Evolutionary conservation across 352 stramenopile genomes (phyloP).

Genomic region (Phytophthora pseudosyringae): DNA sequence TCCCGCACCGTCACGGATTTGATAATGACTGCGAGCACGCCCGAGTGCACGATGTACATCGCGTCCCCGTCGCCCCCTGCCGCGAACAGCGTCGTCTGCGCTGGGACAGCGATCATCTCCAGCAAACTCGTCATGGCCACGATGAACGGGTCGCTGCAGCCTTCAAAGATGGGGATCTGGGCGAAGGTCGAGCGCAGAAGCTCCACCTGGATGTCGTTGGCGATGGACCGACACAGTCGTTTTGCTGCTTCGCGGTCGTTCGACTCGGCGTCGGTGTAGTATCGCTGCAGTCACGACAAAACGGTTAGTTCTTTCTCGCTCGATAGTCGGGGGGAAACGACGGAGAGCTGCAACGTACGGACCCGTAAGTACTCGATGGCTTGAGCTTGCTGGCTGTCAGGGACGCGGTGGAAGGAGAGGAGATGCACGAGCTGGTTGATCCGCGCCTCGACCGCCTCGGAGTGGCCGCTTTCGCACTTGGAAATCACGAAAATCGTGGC

Average conservation of each 20-base stretch:
- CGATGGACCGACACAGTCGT: conserved; percentile 72
- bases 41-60: conserved; percentile 83
- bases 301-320: background rate
- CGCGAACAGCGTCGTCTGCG: conserved; percentile 63
- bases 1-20: conserved; percentile 67
- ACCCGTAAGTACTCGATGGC: conserved; percentile 74
- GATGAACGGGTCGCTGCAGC: conserved; percentile 62
- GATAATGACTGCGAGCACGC: conserved; percentile 68
- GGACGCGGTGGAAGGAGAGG: conserved; percentile 70
- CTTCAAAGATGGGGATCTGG: conserved; percentile 61
- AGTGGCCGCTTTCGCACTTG: conserved; percentile 74
- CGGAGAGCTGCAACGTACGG: conserved; percentile 8
- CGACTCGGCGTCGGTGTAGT: conserved; percentile 74
- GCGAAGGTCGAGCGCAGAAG: conserved; percentile 56
- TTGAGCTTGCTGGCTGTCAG: conserved; percentile 58
- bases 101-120: conserved; percentile 63
- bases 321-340: background rate
- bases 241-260: conserved; percentile 77
- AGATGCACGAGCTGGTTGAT: conserved; percentile 82
- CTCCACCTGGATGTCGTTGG: conserved; percentile 81
- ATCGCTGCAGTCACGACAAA: conserved; percentile 38
- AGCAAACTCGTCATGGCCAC: conserved; percentile 70
- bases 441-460: conserved; percentile 59
- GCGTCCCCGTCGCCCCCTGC: conserved; percentile 63
- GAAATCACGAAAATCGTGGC: conserved; percentile 85